phyloP scores from a whole-genome alignment of 192 early-diverging fungal species.

The Globomyces pollinis-pini region DNA sequence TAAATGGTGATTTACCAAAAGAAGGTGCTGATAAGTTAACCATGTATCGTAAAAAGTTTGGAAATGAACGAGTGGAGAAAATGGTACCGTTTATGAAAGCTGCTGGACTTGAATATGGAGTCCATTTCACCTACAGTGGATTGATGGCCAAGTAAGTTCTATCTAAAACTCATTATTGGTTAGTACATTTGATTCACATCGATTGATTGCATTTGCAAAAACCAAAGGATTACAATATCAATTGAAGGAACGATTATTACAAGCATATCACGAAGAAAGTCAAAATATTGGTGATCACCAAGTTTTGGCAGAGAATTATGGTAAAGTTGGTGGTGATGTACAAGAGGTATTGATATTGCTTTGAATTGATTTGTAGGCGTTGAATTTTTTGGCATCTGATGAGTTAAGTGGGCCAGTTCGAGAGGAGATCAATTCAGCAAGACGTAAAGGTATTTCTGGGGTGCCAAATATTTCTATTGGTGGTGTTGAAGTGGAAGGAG shows the following conservation, averaged over 20 bases:
- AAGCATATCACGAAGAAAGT: slow-evolving; percentile 65
- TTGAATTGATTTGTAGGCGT: too few species aligned
- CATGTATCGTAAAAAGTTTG: slow-evolving; percentile 61
- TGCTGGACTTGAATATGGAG: slow-evolving; percentile 57
- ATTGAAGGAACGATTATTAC: slow-evolving; percentile 54
- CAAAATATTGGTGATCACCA: slow-evolving; percentile 57
- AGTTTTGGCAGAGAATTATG: slow-evolving; percentile 48
- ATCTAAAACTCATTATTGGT: slow-evolving; percentile 30
- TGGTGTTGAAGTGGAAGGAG: background rate
- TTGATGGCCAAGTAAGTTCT: slow-evolving; percentile 36
- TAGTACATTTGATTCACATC: slow-evolving; percentile 46
- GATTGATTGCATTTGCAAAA: slow-evolving; percentile 53
- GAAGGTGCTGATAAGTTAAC: slow-evolving; percentile 40
- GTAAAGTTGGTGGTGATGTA: slow-evolving; percentile 50
- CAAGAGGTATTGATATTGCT: too few species aligned
- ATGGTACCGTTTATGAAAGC: slow-evolving; percentile 46
- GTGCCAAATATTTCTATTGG: background rate
- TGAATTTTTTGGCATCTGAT: background rate
- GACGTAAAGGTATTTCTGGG: background rate
- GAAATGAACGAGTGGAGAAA: slow-evolving; percentile 36
- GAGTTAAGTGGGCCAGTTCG: background rate
- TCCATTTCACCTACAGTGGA: slow-evolving; percentile 59
- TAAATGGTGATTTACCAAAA: slow-evolving; percentile 56
- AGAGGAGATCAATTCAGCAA: background rate
- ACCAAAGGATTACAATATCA: slow-evolving; percentile 43